A percentile compares a stretch with the other conserved stretches of the same genome.
phyloP scores from a whole-genome alignment of 2,329 filamentous ascomycete genomes.

The Pseudogymnoascus sp. region DNA sequence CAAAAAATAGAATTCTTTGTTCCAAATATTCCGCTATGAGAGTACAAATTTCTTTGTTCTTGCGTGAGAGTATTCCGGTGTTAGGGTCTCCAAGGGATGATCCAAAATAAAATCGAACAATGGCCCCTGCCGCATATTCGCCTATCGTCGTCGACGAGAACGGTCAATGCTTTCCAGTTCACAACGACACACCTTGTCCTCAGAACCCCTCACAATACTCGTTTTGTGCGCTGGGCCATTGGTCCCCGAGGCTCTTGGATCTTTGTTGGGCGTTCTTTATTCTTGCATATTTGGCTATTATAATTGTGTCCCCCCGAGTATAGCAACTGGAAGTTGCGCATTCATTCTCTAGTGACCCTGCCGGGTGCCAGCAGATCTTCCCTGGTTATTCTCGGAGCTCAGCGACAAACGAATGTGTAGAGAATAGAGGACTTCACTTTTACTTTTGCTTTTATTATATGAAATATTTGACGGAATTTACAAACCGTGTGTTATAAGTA shows the following conservation, averaged over 20 bases:
- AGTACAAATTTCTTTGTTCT: background rate
- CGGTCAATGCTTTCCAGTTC: background rate
- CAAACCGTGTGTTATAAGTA: background rate
- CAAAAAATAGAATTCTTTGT: background rate
- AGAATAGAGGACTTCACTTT: background rate
- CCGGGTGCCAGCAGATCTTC: background rate
- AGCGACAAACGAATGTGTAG: background rate
- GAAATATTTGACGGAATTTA: background rate
- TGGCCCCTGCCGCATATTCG: constrained; percentile 5
- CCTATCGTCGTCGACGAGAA: background rate
- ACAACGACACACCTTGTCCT: background rate
- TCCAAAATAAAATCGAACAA: background rate
- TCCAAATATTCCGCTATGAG: background rate
- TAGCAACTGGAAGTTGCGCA: background rate
- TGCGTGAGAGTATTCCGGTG: background rate
- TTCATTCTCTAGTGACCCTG: background rate
- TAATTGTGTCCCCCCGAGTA: background rate
- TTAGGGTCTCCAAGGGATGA: background rate
- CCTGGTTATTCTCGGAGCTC: background rate
- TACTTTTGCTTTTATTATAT: background rate
- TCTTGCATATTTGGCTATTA: constrained; percentile 1
- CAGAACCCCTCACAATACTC: background rate
- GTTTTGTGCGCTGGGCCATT: background rate
- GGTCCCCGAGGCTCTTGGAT: background rate
- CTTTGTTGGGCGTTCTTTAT: constrained; percentile 5